Base-by-base conservation (phyloP, 1,139 yeast species). In the Pichia norvegensis region DNA sequence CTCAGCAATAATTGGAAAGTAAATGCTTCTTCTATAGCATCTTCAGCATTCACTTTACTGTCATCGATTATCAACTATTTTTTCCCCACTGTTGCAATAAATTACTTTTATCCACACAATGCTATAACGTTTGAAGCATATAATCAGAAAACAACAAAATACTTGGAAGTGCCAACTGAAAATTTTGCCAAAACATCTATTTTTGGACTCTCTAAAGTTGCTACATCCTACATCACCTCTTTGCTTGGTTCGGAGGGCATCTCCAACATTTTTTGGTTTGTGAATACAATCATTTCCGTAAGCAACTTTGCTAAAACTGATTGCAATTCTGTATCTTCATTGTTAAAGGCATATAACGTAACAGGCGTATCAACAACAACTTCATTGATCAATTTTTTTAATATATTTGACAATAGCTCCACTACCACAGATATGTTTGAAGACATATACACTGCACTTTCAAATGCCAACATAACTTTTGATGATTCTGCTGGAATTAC, bases 1-100 rank as follows among this genome's bases (percentile, higher is more conserved):
- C 19, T 55, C 8, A 50, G 46, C 23, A 45, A 53, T 6, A 40
- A 51, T 6, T 54, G 57, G 55, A 48, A 50, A 38, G 47, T 50
- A 11, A 45, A 49, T 5, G 53, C 53, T 8, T 54, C 54, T 1
- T 7, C 51, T 2, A 29, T 55, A 10, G 43, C 55, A 14, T 46
- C 58, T 3, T 46, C 53, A 14, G 29, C 41, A n/a, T 49, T 48
- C 27, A 19, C 53, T 3, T 33, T 42, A 25, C 39, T 48, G 20
- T 50, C 54, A 17, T 23, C 52, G 10, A 40, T 19, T 5, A 8
- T 42, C 4, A 56, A 54, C 33, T 53, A 53, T 25, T 42, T 43
- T 5, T 36, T 46, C 5, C 55, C 56, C 27, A 36, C 42, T 2
- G 17, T 37, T 4, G 31, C 33, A 3, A 21, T 31, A 7, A 14